Conservation (phyloP, 2,329 filamentous ascomycete species). For the Ascochyta clinopodiicola region DNA sequence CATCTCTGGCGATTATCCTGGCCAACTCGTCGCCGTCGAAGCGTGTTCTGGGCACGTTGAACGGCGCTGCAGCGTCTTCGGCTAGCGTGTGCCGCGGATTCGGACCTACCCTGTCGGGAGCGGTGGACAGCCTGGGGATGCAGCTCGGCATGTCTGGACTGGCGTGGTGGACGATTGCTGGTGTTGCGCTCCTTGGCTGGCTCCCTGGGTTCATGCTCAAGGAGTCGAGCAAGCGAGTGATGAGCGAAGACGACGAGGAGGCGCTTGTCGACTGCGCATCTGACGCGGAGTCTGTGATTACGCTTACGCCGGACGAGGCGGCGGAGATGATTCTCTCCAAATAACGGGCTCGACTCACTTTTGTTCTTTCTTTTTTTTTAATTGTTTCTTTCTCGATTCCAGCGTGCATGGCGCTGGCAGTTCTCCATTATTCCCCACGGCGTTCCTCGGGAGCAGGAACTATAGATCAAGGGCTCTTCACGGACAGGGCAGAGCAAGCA, state of each 20-base stretch:
- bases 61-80: conserved; percentile 88
- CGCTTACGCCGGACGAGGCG: conserved; percentile 40
- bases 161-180: conserved; percentile 89
- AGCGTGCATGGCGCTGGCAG: conserved; percentile 22
- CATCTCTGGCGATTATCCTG: conserved; percentile 85
- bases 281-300: conserved; percentile 43
- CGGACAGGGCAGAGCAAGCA: conserved; percentile 14
- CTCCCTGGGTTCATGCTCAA: conserved; percentile 64
- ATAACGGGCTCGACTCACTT: conserved; percentile 14
- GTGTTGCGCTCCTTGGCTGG: conserved; percentile 74
- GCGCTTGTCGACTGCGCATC: conserved; percentile 37
- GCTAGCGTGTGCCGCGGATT: conserved; percentile 88
- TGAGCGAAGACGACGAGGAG: conserved; percentile 41
- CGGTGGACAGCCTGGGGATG: conserved; percentile 82
- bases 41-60: conserved; percentile 86
- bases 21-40: conserved; percentile 87
- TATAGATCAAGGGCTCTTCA: not conserved
- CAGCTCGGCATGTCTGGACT: conserved; percentile 83
- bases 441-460: too few relatives aligned
- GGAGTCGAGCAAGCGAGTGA: conserved; percentile 59
- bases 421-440: not conserved
- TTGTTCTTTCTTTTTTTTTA: too few relatives aligned
- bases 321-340: conserved; percentile 41
- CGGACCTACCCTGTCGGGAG: conserved; percentile 85
- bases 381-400: not conserved